Percentiles rank a stretch among this genome's conserved stretches.
phyloP scores from a whole-genome alignment of 2,329 filamentous ascomycete genomes.

The Dendrostoma leiphaemia region DNA sequence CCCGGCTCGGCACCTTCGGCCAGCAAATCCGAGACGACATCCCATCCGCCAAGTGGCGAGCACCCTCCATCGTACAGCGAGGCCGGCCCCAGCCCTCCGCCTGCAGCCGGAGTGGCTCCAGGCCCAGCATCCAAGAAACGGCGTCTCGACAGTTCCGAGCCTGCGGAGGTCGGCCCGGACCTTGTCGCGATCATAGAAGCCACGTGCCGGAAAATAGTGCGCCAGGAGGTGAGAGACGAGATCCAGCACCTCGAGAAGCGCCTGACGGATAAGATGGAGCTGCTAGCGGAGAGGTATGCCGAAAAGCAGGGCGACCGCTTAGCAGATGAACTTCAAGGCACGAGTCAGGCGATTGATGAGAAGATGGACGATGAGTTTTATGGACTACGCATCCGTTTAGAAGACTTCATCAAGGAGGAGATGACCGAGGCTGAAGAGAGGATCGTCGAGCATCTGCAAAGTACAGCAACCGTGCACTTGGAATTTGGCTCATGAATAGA shows the following conservation, averaged over 20 bases:
- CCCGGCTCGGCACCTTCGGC: neutral
- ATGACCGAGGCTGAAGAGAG: constrained; percentile 7
- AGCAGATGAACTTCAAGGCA: constrained; percentile 1
- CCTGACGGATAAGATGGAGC: constrained; percentile 1
- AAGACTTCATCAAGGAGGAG: constrained; percentile 11
- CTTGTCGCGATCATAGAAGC: neutral
- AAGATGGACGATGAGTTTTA: constrained; percentile 6
- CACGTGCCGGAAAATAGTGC: constrained; percentile 2
- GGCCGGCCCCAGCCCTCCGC: neutral
- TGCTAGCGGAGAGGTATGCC: neutral
- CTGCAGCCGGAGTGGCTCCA: neutral
- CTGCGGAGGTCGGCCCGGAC: neutral
- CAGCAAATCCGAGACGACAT: too few species aligned
- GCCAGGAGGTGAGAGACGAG: neutral
- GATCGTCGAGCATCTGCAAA: constrained; percentile 5
- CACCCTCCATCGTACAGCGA: constrained; percentile 4
- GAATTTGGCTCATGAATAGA: neutral
- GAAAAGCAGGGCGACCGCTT: neutral
- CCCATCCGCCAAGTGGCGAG: neutral
- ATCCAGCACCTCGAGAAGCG: constrained; percentile 1
- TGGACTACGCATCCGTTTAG: constrained; percentile 1
- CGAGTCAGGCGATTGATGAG: constrained; percentile 1
- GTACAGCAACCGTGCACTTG: neutral
- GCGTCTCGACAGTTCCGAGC: neutral
- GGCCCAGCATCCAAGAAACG: neutral